A percentile compares a stretch with the other conserved stretches of the same genome.
phyloP scores from a whole-genome alignment of 2,329 filamentous ascomycete genomes.

The Aspergillus quadricinctus region DNA sequence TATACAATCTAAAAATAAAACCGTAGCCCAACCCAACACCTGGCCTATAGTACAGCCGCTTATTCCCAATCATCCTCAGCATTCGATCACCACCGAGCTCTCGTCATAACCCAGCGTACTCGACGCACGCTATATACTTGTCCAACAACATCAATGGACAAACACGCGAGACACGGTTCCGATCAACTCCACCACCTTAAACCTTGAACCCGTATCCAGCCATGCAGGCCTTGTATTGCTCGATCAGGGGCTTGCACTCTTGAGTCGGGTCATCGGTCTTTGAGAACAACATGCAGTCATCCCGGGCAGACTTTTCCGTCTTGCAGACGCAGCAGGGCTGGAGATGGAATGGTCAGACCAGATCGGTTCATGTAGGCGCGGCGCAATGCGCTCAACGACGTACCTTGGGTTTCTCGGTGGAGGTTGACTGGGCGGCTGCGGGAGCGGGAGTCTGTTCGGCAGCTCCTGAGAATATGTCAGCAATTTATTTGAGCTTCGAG shows the following conservation, averaged over 20 bases:
- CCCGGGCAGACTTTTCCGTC: constrained; percentile 83
- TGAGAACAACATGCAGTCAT: constrained; percentile 99
- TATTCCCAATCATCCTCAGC: not conserved
- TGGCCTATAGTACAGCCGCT: not conserved
- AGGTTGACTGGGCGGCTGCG: constrained; percentile 16
- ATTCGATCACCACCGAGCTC: not conserved
- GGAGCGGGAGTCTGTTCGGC: constrained; percentile 22
- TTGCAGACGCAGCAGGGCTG: constrained; percentile 98
- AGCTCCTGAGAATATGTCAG: constrained; percentile 5
- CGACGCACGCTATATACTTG: not conserved
- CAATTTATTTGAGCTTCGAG: not conserved
- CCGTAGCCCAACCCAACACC: constrained; percentile 11
- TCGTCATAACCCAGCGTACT: not conserved
- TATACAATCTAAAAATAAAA: constrained; percentile 13
- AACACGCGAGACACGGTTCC: constrained; percentile 13
- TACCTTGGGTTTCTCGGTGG: constrained; percentile 39
- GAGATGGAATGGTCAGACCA: constrained; percentile 7
- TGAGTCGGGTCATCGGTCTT: constrained; percentile 70
- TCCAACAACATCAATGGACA: not conserved
- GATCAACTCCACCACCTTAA: constrained; percentile 18
- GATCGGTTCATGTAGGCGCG: not conserved
- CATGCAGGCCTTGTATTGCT: constrained; percentile 90
- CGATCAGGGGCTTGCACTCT: constrained; percentile 78
- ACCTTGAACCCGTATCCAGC: constrained; percentile 81
- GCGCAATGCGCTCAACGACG: constrained; percentile 1